These are phyloP conservation scores for Mimosa pudica DNA, from an alignment of 306 rosid genomes.

Conservation along the genomic window DNA sequence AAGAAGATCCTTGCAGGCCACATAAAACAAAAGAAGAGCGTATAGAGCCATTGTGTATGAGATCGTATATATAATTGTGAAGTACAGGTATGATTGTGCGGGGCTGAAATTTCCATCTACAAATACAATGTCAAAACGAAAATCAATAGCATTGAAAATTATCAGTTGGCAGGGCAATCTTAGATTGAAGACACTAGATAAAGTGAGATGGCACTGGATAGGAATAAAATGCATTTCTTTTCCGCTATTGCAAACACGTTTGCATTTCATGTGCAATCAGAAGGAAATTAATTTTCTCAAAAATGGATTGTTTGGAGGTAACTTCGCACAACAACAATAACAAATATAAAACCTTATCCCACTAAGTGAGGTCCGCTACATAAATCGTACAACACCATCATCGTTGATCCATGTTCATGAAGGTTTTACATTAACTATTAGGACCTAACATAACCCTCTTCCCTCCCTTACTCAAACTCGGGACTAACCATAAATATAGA, in stretches of 20 bases:
- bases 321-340: too few relatives aligned
- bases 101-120: conserved; percentile 88
- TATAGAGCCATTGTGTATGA: conserved; percentile 92
- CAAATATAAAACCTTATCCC: too few relatives aligned
- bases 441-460: too few relatives aligned
- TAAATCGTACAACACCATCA: too few relatives aligned
- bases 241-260: neutral
- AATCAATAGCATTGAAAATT: neutral
- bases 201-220: conserved; percentile 6
- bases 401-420: too few relatives aligned
- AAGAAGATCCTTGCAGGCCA: conserved; percentile 90
- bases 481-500: too few relatives aligned
- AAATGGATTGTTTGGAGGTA: neutral
- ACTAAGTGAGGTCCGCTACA: too few relatives aligned
- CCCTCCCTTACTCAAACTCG: too few relatives aligned
- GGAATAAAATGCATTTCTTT: neutral
- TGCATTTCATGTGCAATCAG: neutral
- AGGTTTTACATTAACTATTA: too few relatives aligned
- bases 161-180: neutral
- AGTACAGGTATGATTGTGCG: conserved; percentile 77
- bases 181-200: conserved; percentile 4
- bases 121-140: conserved; percentile 10
- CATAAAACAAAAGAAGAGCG: conserved; percentile 76
- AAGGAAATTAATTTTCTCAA: conserved; percentile 8
- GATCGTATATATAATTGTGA: conserved; percentile 78